Conservation (phyloP, 2,329 filamentous ascomycete species). For the Aspergillus nomiae region DNA sequence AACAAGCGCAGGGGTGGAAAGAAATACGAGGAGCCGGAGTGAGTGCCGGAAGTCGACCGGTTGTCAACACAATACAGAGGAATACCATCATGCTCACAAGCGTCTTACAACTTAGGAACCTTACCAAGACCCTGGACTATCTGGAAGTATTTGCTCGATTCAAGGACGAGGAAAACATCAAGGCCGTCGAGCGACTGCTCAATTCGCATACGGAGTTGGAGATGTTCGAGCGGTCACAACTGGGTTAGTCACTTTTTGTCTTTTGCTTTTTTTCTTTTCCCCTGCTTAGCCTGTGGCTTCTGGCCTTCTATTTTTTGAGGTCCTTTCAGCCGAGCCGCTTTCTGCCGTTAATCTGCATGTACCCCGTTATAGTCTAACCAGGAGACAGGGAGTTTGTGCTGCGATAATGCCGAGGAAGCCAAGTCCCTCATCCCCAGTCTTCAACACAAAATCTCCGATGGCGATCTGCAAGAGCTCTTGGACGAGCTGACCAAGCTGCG, state of each 20-base stretch:
- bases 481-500: constrained; percentile 86
- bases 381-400: constrained; percentile 78
- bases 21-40: constrained; percentile 83
- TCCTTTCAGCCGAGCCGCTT: background rate
- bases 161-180: constrained; percentile 91
- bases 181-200: constrained; percentile 87
- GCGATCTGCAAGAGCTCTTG: constrained; percentile 82
- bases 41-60: constrained; percentile 40
- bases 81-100: background rate
- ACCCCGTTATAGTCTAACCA: constrained; percentile 11
- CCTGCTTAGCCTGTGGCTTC: background rate
- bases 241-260: constrained; percentile 62
- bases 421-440: constrained; percentile 93
- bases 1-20: constrained; percentile 78
- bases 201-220: constrained; percentile 75
- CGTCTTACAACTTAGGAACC: constrained; percentile 52
- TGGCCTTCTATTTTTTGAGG: background rate
- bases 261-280: background rate
- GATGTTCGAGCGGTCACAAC: constrained; percentile 89
- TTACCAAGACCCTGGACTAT: constrained; percentile 87
- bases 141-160: constrained; percentile 93
- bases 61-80: background rate
- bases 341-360: constrained; percentile 3
- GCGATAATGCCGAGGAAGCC: constrained; percentile 89
- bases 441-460: constrained; percentile 85